phyloP scores from a whole-genome alignment of 345 rosid genomes.

The Syzygium grande region DNA sequence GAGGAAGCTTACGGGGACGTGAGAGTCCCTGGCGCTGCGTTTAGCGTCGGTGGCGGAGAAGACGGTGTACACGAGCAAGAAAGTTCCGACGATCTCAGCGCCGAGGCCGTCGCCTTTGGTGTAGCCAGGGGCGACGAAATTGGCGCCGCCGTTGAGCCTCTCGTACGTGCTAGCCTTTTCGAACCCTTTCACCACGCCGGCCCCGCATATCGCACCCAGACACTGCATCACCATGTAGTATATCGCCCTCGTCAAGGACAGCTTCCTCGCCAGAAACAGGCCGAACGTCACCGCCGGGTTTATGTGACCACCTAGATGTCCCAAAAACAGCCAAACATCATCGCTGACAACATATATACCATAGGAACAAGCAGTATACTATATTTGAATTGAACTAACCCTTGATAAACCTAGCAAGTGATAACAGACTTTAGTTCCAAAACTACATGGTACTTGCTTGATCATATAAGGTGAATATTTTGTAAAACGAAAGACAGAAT shows the following conservation, averaged over 20 bases:
- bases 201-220: constrained; percentile 46
- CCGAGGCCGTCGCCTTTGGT: constrained; percentile 43
- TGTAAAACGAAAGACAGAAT: not conserved
- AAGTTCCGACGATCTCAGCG: constrained; percentile 36
- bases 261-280: constrained; percentile 39
- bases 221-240: constrained; percentile 52
- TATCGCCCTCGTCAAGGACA: constrained; percentile 37
- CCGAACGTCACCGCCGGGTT: constrained; percentile 25
- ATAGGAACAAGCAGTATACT: not conserved
- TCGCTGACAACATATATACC: not conserved
- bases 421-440: too few species aligned
- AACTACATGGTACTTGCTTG: not conserved
- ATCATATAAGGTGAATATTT: not conserved
- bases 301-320: constrained; percentile 31
- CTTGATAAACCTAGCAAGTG: not conserved
- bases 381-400: not conserved
- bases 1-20: constrained; percentile 35
- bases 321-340: not conserved
- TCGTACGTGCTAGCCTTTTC: constrained; percentile 1
- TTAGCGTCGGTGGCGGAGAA: constrained; percentile 59
- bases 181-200: constrained; percentile 47
- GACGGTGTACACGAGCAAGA: constrained; percentile 40
- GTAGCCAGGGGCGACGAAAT: constrained; percentile 24
- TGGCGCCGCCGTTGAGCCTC: constrained; percentile 26
- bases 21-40: constrained; percentile 51